Conservation (phyloP, 495 filamentous ascomycete genomes). For the Daldinia concentrica region DNA sequence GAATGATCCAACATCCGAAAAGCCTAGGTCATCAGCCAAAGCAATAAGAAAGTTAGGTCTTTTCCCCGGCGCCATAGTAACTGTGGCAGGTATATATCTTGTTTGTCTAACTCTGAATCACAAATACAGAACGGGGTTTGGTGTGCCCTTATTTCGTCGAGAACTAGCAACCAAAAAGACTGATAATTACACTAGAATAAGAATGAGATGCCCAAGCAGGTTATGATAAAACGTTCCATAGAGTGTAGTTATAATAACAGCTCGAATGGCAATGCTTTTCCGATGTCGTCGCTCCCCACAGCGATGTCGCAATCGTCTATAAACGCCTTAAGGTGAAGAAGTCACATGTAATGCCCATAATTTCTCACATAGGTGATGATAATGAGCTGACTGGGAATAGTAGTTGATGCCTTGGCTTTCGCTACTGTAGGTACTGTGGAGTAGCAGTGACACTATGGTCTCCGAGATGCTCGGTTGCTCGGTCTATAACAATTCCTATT, state of each 20-base stretch:
- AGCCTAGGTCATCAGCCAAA: slow-evolving; percentile 70
- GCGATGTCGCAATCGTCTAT: slow-evolving; percentile 32
- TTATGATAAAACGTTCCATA: not conserved
- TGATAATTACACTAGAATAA: not conserved
- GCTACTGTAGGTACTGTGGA: slow-evolving; percentile 28
- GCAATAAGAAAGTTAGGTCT: slow-evolving; percentile 70
- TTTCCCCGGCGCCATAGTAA: slow-evolving; percentile 38
- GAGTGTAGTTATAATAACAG: not conserved
- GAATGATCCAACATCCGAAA: slow-evolving; percentile 69
- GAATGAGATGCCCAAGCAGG: not conserved
- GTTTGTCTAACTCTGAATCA: too few relatives aligned
- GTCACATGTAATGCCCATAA: slow-evolving; percentile 11
- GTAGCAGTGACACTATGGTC: not conserved
- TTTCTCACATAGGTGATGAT: slow-evolving; percentile 3
- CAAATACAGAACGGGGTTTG: not conserved
- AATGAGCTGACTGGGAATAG: slow-evolving; percentile 23
- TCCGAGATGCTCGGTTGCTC: slow-evolving; percentile 29
- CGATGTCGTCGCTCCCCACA: slow-evolving; percentile 25
- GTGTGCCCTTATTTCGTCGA: not conserved
- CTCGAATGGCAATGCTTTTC: not conserved
- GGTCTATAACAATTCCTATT: slow-evolving; percentile 20
- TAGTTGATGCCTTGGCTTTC: not conserved
- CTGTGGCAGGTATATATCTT: not conserved
- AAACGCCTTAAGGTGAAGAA: slow-evolving; percentile 3
- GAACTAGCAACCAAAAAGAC: not conserved